phyloP scores from a whole-genome alignment of 2,329 filamentous ascomycete species.

The Aspergillus pseudoviridinutans region DNA sequence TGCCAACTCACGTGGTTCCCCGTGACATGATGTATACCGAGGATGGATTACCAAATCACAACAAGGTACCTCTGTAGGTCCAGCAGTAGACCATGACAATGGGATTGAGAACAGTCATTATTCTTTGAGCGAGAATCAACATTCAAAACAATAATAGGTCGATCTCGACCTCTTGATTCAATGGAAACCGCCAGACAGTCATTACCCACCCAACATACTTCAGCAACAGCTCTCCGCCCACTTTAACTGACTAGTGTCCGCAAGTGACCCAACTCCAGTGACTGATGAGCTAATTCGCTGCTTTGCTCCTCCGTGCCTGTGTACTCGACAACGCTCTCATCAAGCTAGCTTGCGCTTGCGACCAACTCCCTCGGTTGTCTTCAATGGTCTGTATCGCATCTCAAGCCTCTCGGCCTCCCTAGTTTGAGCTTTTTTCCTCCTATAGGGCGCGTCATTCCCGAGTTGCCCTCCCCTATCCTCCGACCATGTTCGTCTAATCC shows the following conservation, averaged over 20 bases:
- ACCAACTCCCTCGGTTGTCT: neutral
- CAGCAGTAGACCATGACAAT: neutral
- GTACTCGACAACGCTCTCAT: neutral
- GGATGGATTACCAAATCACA: neutral
- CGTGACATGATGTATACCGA: constrained; percentile 10
- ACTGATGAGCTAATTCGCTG: constrained; percentile 26
- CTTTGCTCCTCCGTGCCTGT: constrained; percentile 12
- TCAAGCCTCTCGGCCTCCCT: constrained; percentile 7
- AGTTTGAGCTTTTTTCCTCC: constrained; percentile 1
- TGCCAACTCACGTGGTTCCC: constrained; percentile 9
- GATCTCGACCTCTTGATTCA: too few species aligned
- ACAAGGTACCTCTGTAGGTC: neutral
- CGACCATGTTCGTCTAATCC: constrained; percentile 33
- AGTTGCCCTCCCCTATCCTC: constrained; percentile 14
- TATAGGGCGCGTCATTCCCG: constrained; percentile 10
- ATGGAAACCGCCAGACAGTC: neutral
- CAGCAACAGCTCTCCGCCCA: constrained; percentile 22
- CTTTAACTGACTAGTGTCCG: constrained; percentile 13
- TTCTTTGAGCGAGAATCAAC: neutral
- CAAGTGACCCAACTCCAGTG: constrained; percentile 20
- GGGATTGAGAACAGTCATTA: neutral
- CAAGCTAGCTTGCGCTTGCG: neutral
- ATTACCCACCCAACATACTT: neutral
- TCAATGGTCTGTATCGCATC: neutral
- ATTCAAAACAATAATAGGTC: neutral